These are phyloP conservation scores for Gentiana dahurica DNA, from an alignment of 257 asterid genomes.

Conservation along the genomic window DNA sequence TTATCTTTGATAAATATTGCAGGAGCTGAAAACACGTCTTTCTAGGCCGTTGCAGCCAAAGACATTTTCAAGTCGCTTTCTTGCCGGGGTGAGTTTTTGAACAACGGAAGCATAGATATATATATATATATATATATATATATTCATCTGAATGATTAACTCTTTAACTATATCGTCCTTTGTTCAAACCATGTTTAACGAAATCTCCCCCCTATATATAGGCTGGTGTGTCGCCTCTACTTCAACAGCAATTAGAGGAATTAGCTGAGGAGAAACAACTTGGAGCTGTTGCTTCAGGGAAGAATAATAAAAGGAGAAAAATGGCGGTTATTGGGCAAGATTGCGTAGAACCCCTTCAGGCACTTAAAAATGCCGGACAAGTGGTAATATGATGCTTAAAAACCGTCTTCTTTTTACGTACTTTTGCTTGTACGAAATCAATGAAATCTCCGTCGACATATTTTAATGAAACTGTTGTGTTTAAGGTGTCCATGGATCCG, in stretches of 20 bases:
- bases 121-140: too few relatives aligned
- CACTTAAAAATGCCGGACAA: constrained; percentile 49
- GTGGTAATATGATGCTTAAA: constrained; percentile 21
- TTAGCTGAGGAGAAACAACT: constrained; percentile 36
- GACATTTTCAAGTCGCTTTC: constrained; percentile 68
- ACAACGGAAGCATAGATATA: too few relatives aligned
- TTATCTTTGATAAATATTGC: constrained; percentile 24
- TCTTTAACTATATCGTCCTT: too few relatives aligned
- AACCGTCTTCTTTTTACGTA: neutral
- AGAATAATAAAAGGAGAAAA: constrained; percentile 42
- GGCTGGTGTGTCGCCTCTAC: constrained; percentile 86
- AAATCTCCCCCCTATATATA: constrained; percentile 4
- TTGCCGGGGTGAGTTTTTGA: constrained; percentile 74
- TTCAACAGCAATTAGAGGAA: constrained; percentile 75
- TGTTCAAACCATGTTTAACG: too few relatives aligned
- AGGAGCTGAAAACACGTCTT: constrained; percentile 70
- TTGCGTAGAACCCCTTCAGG: constrained; percentile 90
- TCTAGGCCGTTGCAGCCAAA: constrained; percentile 77
- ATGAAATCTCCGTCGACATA: neutral
- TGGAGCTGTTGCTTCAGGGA: constrained; percentile 20
- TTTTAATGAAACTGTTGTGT: neutral
- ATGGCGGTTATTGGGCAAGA: constrained; percentile 87
- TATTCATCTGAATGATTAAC: too few relatives aligned
- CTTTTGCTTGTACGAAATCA: neutral
- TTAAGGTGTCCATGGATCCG: constrained; percentile 21